Base-by-base conservation (phyloP, 208 protist genomes). In the Leishmania turanica region DNA sequence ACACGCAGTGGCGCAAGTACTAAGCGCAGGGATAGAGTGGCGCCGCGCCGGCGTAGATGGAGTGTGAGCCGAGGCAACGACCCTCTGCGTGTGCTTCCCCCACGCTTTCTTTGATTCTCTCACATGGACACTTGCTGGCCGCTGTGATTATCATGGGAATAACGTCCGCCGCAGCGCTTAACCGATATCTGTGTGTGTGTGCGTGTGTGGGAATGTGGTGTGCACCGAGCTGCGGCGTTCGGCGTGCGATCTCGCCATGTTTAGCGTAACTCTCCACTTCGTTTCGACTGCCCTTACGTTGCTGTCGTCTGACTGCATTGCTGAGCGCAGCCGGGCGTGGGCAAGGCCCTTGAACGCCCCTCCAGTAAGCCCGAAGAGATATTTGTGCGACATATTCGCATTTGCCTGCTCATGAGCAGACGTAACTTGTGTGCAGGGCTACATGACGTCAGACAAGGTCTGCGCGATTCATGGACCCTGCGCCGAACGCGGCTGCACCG, bases 1-100 rank as follows among this genome's bases (percentile, higher is more conserved):
- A 90, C 9, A 87, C 91, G 40, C 87, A 88, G 66, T 98, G 93
- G 93, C 90, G 87, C 40, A 80, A 87, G 37, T 95, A 91, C 65
- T 96, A 82, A 82, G 60, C 0, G 7, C 71, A 42, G 13, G 2
- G 71, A 40, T 1, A 15, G 31, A 51, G 21, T 31, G 68, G 68
- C 24, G 21, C 9, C 45, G 2, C 2, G 27, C 7, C 31, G 45
- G 13, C 45, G 24, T 7, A 53, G 7, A 53, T 51, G 68, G 24
- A 53, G 45, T 6, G 21, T 17, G 45, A 40, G 37, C 40, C 37
- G 37, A 53, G 24, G 45, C 13, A 9, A 73, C 45, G 27, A 40
- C 62, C 15, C 17, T 40, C 31, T 34, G 13, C 31, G n/a, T 68
- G 2, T 40, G 3, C 27, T 7, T 49, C 68, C 37, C 68, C 5